Conservation (phyloP, 2,329 filamentous ascomycete species). For the Bisporella sp. region DNA sequence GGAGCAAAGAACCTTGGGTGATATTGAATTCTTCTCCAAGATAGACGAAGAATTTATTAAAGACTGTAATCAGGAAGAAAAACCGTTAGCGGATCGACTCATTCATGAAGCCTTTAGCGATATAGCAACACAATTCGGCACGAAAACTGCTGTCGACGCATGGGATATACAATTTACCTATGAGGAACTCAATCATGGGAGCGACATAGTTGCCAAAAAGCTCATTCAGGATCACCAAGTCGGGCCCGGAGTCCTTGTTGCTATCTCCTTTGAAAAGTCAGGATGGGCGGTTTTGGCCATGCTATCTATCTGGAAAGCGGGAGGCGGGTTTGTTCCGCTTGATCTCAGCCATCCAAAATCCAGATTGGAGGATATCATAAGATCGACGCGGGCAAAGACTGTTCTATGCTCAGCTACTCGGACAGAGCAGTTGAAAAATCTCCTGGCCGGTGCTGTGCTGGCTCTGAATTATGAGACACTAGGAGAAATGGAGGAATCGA, state of each 20-base stretch:
- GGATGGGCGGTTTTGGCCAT: slow-evolving; percentile 17
- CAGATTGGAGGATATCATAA: slow-evolving; percentile 3
- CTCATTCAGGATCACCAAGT: slow-evolving; percentile 31
- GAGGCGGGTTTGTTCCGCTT: slow-evolving; percentile 22
- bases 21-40: too few relatives aligned
- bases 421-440: neutral
- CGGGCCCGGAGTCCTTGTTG: slow-evolving; percentile 9
- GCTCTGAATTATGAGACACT: neutral
- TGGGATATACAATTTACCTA: slow-evolving; percentile 41
- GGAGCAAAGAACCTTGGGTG: too few relatives aligned
- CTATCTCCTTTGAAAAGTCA: slow-evolving; percentile 16
- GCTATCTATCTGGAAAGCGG: slow-evolving; percentile 20
- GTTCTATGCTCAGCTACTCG: slow-evolving; percentile 1
- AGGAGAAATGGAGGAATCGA: neutral
- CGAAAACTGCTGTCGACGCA: slow-evolving; percentile 37
- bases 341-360: slow-evolving; percentile 10
- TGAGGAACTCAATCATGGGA: slow-evolving; percentile 46
- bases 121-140: slow-evolving; percentile 8
- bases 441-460: neutral
- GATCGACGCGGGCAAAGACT: slow-evolving; percentile 1
- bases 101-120: neutral
- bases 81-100: slow-evolving; percentile 38
- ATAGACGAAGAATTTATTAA: too few relatives aligned
- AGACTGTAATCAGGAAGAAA: too few relatives aligned
- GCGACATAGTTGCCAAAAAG: slow-evolving; percentile 56